A percentile compares a stretch with the other conserved stretches of the same genome.
Conservation (phyloP, 2,329 filamentous ascomycete genomes). For the Botrytis squamosa region DNA sequence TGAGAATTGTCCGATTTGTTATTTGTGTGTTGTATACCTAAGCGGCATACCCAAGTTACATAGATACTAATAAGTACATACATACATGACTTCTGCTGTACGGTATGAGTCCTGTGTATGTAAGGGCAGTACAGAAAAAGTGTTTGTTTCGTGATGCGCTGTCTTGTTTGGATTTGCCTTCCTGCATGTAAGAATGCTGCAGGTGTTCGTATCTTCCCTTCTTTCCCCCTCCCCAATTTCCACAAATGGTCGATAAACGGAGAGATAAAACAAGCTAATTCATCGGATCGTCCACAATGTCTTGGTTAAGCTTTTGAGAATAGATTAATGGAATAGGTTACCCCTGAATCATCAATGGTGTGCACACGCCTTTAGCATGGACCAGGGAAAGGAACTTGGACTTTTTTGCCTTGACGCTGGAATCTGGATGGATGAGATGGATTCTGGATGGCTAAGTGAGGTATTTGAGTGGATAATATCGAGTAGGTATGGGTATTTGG, state of each 20-base stretch:
- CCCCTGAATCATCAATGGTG: background rate
- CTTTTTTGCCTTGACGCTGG: background rate
- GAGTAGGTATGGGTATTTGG: background rate
- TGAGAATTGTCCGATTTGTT: background rate
- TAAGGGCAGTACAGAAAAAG: background rate
- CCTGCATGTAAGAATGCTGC: background rate
- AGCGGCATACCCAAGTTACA: no score
- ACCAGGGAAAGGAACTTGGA: background rate
- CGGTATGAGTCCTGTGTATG: background rate
- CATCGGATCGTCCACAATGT: background rate
- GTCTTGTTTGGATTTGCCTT: background rate
- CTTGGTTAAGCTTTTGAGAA: background rate
- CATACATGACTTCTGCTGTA: background rate
- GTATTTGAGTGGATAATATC: background rate
- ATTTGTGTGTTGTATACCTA: background rate
- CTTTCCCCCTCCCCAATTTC: background rate
- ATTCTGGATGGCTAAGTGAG: background rate
- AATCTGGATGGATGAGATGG: background rate
- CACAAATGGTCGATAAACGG: background rate
- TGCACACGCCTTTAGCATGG: conserved; percentile 2
- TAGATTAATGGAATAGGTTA: background rate
- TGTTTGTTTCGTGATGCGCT: background rate
- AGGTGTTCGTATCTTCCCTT: background rate
- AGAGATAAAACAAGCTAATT: background rate
- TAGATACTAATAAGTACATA: background rate